phyloP scores from a whole-genome alignment of 2,329 filamentous ascomycete species.

The Penicillium sclerotigenum region DNA sequence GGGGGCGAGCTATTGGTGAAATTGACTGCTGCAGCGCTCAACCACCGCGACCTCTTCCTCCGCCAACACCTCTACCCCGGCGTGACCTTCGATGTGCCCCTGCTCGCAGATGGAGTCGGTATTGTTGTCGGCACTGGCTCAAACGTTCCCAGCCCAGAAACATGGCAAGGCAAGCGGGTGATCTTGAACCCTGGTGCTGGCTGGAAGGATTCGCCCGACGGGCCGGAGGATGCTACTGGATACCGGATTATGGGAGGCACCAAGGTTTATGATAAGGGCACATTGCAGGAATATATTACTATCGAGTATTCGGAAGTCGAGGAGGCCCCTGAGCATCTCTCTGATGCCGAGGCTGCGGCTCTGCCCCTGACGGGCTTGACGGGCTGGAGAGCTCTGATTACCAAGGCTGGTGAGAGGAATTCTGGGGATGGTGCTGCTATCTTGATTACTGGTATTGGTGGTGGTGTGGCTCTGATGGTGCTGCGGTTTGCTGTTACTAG shows the following conservation, averaged over 20 bases:
- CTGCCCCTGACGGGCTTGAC: slow-evolving; percentile 83
- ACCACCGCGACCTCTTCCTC: slow-evolving; percentile 94
- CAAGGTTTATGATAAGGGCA: slow-evolving; percentile 62
- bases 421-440: slow-evolving; percentile 64
- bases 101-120: slow-evolving; percentile 81
- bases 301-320: slow-evolving; percentile 73
- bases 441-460: slow-evolving; percentile 86
- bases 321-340: slow-evolving; percentile 69
- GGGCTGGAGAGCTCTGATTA: slow-evolving; percentile 79
- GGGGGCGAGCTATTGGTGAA: slow-evolving; percentile 69
- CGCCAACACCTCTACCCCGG: slow-evolving; percentile 88
- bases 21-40: slow-evolving; percentile 76
- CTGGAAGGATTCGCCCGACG: slow-evolving; percentile 69
- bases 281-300: slow-evolving; percentile 68
- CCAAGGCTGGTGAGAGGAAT: slow-evolving; percentile 64
- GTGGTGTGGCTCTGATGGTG: slow-evolving; percentile 80
- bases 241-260: slow-evolving; percentile 54
- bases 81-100: slow-evolving; percentile 71
- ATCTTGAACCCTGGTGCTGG: slow-evolving; percentile 74
- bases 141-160: slow-evolving; percentile 47
- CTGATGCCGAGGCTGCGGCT: slow-evolving; percentile 72
- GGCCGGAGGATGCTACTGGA: slow-evolving; percentile 62
- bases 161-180: slow-evolving; percentile 65
- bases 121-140: slow-evolving; percentile 64
- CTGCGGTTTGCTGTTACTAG: slow-evolving; percentile 74